These are phyloP conservation scores for Cytospora leucostoma DNA, from an alignment of 2,329 filamentous ascomycete species.

Conservation along the genomic window DNA sequence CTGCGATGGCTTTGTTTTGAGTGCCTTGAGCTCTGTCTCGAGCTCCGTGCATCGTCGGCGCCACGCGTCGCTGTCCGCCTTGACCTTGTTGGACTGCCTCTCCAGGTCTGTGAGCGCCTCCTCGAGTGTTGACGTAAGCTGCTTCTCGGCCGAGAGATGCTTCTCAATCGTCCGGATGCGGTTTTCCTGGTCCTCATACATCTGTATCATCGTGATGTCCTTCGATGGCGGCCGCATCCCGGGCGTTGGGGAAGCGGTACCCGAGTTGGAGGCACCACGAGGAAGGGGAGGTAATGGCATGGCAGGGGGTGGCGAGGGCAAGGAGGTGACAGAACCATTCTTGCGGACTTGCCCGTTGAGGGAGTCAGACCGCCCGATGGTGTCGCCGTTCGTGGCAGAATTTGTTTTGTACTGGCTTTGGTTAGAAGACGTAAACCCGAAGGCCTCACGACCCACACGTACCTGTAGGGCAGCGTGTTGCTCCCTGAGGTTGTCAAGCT, in stretches of 20 bases:
- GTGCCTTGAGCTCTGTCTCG: constrained; percentile 70
- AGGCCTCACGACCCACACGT: constrained; percentile 38
- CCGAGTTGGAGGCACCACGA: constrained; percentile 45
- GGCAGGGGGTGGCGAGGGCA: constrained; percentile 91
- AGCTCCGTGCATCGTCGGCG: constrained; percentile 79
- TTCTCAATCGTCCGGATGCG: constrained; percentile 96
- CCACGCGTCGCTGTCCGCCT: constrained; percentile 86
- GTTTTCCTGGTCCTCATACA: constrained; percentile 88
- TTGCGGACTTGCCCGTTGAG: constrained; percentile 74
- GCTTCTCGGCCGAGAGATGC: constrained; percentile 92
- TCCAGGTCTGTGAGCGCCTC: constrained; percentile 95
- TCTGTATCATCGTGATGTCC: constrained; percentile 54
- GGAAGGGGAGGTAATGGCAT: constrained; percentile 95
- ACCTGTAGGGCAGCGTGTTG: constrained; percentile 80
- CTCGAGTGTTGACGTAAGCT: constrained; percentile 91
- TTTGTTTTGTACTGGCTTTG: constrained; percentile 56
- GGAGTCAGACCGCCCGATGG: constrained; percentile 60
- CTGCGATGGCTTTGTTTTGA: constrained; percentile 56
- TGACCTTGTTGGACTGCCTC: constrained; percentile 86
- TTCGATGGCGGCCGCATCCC: constrained; percentile 77
- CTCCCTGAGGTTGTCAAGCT: constrained; percentile 67
- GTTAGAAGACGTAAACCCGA: constrained; percentile 32
- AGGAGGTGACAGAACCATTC: constrained; percentile 76
- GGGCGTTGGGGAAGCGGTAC: constrained; percentile 50
- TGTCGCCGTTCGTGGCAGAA: constrained; percentile 18